These are phyloP conservation scores for Fusarium aywerte DNA, from an alignment of 2,329 filamentous ascomycete species.

Conservation along the genomic window DNA sequence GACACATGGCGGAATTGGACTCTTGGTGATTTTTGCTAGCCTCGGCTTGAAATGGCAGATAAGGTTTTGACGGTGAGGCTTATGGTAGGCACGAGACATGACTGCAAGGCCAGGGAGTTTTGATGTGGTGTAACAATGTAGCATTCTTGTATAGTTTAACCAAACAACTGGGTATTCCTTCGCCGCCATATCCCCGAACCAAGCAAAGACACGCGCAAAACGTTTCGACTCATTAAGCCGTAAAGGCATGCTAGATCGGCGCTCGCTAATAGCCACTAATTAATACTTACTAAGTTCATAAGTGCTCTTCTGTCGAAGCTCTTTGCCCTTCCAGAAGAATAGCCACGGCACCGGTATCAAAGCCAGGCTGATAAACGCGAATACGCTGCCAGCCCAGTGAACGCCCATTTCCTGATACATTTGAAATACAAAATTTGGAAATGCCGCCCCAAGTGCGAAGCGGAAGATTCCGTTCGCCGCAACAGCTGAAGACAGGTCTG, in stretches of 20 bases:
- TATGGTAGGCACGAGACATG: conserved; percentile 6
- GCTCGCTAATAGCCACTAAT: too few species aligned
- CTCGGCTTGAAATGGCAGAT: conserved; percentile 5
- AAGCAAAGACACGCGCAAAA: background rate
- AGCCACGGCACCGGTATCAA: conserved; percentile 4
- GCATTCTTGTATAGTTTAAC: background rate
- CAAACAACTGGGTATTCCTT: conserved; percentile 6
- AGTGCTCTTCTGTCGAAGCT: background rate
- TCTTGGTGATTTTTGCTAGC: conserved; percentile 11
- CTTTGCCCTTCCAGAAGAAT: conserved; percentile 9
- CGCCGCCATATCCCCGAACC: background rate
- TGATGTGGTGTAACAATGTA: background rate
- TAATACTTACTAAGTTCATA: background rate
- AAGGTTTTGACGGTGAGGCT: conserved; percentile 8
- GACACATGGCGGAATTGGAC: background rate
- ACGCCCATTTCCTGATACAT: background rate
- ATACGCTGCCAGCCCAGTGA: conserved; percentile 7
- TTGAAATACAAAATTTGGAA: background rate
- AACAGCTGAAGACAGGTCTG: background rate
- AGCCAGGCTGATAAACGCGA: background rate
- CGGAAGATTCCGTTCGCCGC: conserved; percentile 10
- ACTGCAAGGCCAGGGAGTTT: background rate
- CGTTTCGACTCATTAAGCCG: background rate
- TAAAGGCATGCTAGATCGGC: background rate
- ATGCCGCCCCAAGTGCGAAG: conserved; percentile 2